Evolutionary conservation across 2,329 filamentous ascomycete species (phyloP).

Genomic region (Phialophora verrucosa): DNA sequence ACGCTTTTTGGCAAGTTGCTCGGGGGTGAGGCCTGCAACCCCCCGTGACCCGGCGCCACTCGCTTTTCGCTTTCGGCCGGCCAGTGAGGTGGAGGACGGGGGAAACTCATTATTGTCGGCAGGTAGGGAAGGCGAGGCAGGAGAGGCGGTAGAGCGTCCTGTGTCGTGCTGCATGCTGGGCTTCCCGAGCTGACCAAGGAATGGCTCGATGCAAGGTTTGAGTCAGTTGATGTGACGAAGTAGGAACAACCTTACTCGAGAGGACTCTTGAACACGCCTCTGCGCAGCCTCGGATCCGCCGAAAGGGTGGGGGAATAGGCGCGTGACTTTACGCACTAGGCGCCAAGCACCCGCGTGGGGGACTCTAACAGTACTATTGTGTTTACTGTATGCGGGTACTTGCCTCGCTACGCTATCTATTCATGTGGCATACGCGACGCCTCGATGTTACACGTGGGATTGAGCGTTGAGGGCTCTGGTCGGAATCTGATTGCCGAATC

Average conservation of each 20-base stretch:
- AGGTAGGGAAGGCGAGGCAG: slow-evolving; percentile 24
- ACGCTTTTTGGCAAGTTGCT: slow-evolving; percentile 86
- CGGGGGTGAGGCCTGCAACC: slow-evolving; percentile 84
- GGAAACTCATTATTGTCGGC: slow-evolving; percentile 20
- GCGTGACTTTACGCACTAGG: not conserved
- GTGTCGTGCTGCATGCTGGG: slow-evolving; percentile 30
- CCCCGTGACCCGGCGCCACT: slow-evolving; percentile 64
- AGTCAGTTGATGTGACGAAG: slow-evolving; percentile 14
- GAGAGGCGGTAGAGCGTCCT: slow-evolving; percentile 19
- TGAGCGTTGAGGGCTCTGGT: not conserved
- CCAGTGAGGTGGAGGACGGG: slow-evolving; percentile 27
- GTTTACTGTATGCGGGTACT: no score
- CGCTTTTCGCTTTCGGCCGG: slow-evolving; percentile 50
- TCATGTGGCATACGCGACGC: no score
- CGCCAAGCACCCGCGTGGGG: not conserved
- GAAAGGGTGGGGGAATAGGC: not conserved
- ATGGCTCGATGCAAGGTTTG: slow-evolving; percentile 21
- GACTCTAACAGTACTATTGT: no score
- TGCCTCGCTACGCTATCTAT: not conserved
- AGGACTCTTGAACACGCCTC: not conserved
- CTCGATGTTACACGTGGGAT: no score
- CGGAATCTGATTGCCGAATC: not conserved
- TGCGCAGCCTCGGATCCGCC: not conserved
- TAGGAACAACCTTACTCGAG: slow-evolving; percentile 13
- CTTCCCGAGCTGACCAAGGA: slow-evolving; percentile 21